These are phyloP conservation scores for Starmerella riodocensis DNA, from an alignment of 805 yeast genomes.

Conservation along the genomic window DNA sequence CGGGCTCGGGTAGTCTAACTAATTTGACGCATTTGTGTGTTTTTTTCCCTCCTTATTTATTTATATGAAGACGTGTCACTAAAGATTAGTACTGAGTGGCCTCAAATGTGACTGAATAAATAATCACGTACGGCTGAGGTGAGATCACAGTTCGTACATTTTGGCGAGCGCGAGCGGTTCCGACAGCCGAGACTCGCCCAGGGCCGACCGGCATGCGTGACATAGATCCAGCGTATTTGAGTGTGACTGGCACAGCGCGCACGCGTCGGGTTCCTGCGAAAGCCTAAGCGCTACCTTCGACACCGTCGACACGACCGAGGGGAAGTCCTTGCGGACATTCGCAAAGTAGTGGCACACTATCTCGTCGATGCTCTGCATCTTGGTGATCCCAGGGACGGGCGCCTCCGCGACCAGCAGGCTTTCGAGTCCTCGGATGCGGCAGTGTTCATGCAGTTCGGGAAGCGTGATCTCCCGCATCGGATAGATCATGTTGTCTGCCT, in stretches of 20 bases:
- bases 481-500: constrained; percentile 29
- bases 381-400: constrained; percentile 35
- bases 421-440: constrained; percentile 32
- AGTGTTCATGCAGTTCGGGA: constrained; percentile 52
- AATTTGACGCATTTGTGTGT: no score
- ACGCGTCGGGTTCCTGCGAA: constrained; percentile 18
- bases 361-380: constrained; percentile 70
- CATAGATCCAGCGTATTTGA: constrained; percentile 10
- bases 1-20: no score
- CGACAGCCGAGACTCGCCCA: neutral
- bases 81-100: no score
- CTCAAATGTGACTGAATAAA: no score
- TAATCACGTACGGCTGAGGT: no score
- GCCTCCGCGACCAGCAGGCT: constrained; percentile 24
- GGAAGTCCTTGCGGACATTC: constrained; percentile 61
- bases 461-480: constrained; percentile 67
- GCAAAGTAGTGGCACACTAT: constrained; percentile 60
- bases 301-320: constrained; percentile 84
- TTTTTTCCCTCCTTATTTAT: no score
- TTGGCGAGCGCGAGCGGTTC: neutral
- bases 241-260: constrained; percentile 14
- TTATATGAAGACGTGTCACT: no score
- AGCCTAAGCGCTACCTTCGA: constrained; percentile 78
- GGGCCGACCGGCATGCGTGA: constrained; percentile 19
- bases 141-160: constrained; percentile 4